A percentile compares a stretch with the other conserved stretches of the same genome.
phyloP scores from a whole-genome alignment of 2,329 filamentous ascomycete species.

The Pseudogymnoascus sp. region DNA sequence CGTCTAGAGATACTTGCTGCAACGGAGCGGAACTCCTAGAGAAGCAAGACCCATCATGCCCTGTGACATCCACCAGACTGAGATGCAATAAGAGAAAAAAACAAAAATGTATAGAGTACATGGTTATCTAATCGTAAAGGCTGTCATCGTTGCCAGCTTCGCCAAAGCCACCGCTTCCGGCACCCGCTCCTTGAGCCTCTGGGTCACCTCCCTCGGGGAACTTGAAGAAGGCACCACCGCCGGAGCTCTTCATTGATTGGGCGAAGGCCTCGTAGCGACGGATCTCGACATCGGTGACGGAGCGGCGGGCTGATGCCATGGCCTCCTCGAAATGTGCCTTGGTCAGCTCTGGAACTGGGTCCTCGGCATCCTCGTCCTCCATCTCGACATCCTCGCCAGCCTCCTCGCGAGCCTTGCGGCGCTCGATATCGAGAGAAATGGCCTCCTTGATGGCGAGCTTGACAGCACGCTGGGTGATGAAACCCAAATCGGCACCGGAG shows the following conservation, averaged over 20 bases:
- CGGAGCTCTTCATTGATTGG: constrained; percentile 98
- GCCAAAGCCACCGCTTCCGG: constrained; percentile 62
- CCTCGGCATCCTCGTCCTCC: constrained; percentile 75
- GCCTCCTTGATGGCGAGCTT: constrained; percentile 99
- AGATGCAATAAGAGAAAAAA: constrained; percentile 17
- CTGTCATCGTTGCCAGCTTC: constrained; percentile 91
- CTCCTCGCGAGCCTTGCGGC: constrained; percentile 80
- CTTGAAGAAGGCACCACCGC: constrained; percentile 94
- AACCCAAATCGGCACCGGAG: constrained; percentile 98
- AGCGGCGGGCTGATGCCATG: constrained; percentile 89
- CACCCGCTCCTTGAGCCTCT: constrained; percentile 59
- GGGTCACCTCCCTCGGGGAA: constrained; percentile 65
- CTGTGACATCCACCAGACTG: constrained; percentile 8
- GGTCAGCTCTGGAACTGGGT: constrained; percentile 92
- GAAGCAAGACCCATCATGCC: constrained; percentile 10
- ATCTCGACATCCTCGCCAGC: constrained; percentile 74
- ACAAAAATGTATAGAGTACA: constrained; percentile 22
- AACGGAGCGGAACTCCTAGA: not conserved
- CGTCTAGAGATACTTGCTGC: constrained; percentile 3
- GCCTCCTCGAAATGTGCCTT: constrained; percentile 98
- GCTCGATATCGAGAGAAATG: constrained; percentile 82
- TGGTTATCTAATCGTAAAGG: constrained; percentile 74
- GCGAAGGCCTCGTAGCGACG: constrained; percentile 97
- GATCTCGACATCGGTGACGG: constrained; percentile 94
- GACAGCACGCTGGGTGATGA: constrained; percentile 97